Evolutionary conservation across 2,329 filamentous ascomycete species (phyloP), one percentile per base, ranked within the genome.

Genomic region (Alternaria panax): DNA sequence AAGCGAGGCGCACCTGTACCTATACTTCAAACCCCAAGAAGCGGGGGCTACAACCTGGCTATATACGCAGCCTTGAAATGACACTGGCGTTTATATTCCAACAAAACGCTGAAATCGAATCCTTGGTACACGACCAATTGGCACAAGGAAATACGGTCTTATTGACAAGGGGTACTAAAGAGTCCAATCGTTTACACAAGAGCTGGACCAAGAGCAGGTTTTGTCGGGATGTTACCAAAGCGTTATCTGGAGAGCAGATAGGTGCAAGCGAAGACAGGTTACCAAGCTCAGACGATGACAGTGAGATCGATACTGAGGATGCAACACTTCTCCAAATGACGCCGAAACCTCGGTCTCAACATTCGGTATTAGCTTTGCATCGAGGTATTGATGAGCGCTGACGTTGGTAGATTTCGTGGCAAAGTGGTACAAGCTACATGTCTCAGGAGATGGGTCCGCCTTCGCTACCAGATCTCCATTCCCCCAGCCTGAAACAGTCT

Each of bases 1-100:
- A 85, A 3, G 85, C 88, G 63, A 86, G 85, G 55, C 83, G 90
- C 40, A 72, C 82, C 24, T 93, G 91, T 74, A 88, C 88, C 18
- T 93, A 92, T 75, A 87, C 89, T 61, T 85, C 88, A 54, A 87
- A 87, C 54, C 87, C 89, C 7, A 92, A 91, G 76, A 92, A 92
- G 74, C 84, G 91, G 62, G 91, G 91, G 3, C 85, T 93, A 11
- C 90, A 90, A 67, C 91, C 90, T n/a, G 65, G 63, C 30, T 66
- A 67, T n/a, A 67, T 66, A 34, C 63, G 65, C 20, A 62, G 84
- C 87, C n/a, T 82, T 89, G 58, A 88, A 87, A n/a, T 87, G 87
- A 82, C 79, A 88, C 2, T 88, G 91, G 65, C 65, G 7, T 56
- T 61, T 27, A 41, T 66, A 8, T 67, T 64, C 11, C 63, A 64